Evolutionary conservation across 192 early-diverging fungal species (phyloP).

Genomic region (Coemansia sp.): DNA sequence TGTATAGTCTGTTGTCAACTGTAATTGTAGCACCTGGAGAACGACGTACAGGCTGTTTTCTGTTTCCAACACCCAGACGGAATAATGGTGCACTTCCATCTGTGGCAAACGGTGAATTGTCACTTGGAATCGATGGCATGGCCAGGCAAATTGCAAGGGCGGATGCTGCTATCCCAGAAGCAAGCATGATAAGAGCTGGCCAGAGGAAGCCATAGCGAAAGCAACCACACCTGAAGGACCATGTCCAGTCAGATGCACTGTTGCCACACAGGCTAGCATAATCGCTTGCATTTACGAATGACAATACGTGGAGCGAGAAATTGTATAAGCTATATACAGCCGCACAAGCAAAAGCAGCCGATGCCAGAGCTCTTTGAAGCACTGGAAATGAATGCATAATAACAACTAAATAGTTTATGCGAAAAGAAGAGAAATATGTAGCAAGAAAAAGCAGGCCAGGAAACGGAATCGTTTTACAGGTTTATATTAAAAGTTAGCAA

Average conservation of each 20-base stretch:
- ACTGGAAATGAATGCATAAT: background rate
- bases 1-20: constrained; percentile 10
- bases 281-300: background rate
- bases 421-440: no score
- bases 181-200: constrained; percentile 4
- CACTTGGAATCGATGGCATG: background rate
- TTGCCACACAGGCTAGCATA: background rate
- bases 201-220: constrained; percentile 14
- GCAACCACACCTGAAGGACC: constrained; percentile 11
- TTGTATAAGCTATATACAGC: background rate
- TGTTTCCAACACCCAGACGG: constrained; percentile 4
- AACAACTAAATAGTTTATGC: background rate
- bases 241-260: background rate
- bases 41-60: background rate
- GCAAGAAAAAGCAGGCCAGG: no score
- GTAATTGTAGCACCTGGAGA: background rate
- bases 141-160: background rate
- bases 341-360: background rate
- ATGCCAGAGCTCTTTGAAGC: background rate
- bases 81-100: background rate
- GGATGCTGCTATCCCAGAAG: background rate
- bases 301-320: background rate
- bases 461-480: no score
- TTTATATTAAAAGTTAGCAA: background rate
- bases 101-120: background rate